These are phyloP conservation scores for Phytophthora citricola DNA, from an alignment of 352 stramenopile genomes.

Conservation along the genomic window DNA sequence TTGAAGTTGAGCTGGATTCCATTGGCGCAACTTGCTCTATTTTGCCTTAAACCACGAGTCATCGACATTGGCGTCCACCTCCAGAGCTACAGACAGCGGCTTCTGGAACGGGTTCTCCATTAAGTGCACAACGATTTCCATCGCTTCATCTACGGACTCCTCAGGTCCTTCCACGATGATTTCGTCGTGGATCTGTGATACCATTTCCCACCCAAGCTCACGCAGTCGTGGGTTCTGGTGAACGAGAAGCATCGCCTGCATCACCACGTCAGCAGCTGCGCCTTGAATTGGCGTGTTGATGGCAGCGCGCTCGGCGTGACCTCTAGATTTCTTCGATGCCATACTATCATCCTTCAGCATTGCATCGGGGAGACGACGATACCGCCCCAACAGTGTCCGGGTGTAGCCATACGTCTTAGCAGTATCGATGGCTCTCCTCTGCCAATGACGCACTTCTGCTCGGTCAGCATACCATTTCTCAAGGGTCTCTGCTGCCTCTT, in stretches of 20 bases:
- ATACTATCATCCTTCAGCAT: slow-evolving; percentile 73
- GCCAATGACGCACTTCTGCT: slow-evolving; percentile 93
- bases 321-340: slow-evolving; percentile 70
- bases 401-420: slow-evolving; percentile 90
- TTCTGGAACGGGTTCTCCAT: slow-evolving; percentile 99
- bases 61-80: slow-evolving; percentile 95
- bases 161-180: slow-evolving; percentile 99
- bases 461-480: slow-evolving; percentile 98
- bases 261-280: slow-evolving; percentile 98
- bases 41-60: slow-evolving; percentile 99
- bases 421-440: slow-evolving; percentile 93
- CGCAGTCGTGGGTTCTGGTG: slow-evolving; percentile 93
- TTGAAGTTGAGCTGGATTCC: too few relatives aligned
- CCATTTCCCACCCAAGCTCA: slow-evolving; percentile 96
- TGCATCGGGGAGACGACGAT: slow-evolving; percentile 96
- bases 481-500: slow-evolving; percentile 85
- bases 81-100: slow-evolving; percentile 86
- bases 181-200: slow-evolving; percentile 99
- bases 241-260: slow-evolving; percentile 99
- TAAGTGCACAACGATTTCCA: slow-evolving; percentile 86
- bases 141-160: slow-evolving; percentile 94
- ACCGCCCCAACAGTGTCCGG: slow-evolving; percentile 97
- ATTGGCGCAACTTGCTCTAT: slow-evolving; percentile 48
- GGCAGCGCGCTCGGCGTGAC: slow-evolving; percentile 94
- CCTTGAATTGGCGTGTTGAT: slow-evolving; percentile 99